Conservation (phyloP, 1,284 basidiomycete genomes). For the Papiliotrema flavescens region DNA sequence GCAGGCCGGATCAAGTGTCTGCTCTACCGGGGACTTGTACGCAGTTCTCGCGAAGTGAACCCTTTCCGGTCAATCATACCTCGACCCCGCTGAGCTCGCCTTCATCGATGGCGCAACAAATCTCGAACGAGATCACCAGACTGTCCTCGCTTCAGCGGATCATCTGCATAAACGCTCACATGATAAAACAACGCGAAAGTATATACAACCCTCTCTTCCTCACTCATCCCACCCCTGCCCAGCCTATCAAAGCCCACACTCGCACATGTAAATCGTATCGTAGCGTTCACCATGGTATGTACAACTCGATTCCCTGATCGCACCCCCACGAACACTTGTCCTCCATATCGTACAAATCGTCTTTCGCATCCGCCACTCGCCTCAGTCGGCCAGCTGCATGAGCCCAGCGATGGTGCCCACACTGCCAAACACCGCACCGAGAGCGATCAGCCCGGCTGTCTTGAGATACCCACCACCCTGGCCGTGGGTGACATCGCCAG, state of each 20-base stretch:
- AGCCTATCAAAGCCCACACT: too few relatives aligned
- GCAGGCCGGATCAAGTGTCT: too few relatives aligned
- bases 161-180: too few relatives aligned
- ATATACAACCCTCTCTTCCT: background rate
- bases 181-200: background rate
- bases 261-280: background rate
- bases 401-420: slow-evolving; percentile 34
- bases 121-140: too few relatives aligned
- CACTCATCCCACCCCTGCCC: too few relatives aligned
- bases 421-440: slow-evolving; percentile 31
- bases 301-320: background rate
- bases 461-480: background rate
- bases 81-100: too few relatives aligned
- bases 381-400: slow-evolving; percentile 27
- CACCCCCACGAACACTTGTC: too few relatives aligned
- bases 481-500: background rate
- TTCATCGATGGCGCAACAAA: too few relatives aligned
- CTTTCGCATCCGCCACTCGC: background rate
- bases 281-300: background rate
- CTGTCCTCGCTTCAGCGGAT: too few relatives aligned
- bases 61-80: too few relatives aligned
- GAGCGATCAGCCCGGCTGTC: slow-evolving; percentile 18
- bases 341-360: background rate
- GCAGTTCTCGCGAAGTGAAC: too few relatives aligned
- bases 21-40: too few relatives aligned